A percentile compares a stretch with the other conserved stretches of the same genome.
These are phyloP conservation scores for Fusarium concolor DNA, from an alignment of 2,329 filamentous ascomycete genomes.

Conservation along the genomic window DNA sequence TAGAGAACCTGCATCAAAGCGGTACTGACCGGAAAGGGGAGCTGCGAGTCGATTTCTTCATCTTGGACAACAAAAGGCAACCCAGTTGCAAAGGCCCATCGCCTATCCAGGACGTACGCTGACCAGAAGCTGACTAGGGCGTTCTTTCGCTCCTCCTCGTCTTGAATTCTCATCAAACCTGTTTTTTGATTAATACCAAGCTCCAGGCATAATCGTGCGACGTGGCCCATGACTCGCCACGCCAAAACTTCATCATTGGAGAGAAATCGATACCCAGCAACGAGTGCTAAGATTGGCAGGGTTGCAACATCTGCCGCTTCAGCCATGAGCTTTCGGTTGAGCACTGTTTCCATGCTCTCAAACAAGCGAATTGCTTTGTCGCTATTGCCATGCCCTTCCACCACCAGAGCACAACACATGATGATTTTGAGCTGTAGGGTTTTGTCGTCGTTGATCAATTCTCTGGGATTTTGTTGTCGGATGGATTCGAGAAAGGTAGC, in stretches of 20 bases:
- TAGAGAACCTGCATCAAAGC: neutral
- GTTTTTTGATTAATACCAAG: slow-evolving; percentile 85
- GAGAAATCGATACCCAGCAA: slow-evolving; percentile 81
- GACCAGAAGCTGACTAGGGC: slow-evolving; percentile 86
- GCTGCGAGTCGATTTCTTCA: slow-evolving; percentile 81
- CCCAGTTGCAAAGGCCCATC: slow-evolving; percentile 91
- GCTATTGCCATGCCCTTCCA: slow-evolving; percentile 84
- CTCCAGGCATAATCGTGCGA: slow-evolving; percentile 81
- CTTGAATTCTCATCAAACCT: slow-evolving; percentile 75
- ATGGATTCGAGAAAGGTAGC: slow-evolving; percentile 76
- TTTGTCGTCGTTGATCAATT: slow-evolving; percentile 61
- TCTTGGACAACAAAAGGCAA: slow-evolving; percentile 89
- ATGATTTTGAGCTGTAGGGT: slow-evolving; percentile 84
- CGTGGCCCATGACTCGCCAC: slow-evolving; percentile 88
- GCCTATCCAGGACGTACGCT: slow-evolving; percentile 83
- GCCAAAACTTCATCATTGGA: slow-evolving; percentile 86
- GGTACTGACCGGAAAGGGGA: slow-evolving; percentile 79
- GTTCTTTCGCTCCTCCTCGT: slow-evolving; percentile 74
- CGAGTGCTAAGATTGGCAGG: slow-evolving; percentile 63
- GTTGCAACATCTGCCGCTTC: slow-evolving; percentile 61
- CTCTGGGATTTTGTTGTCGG: slow-evolving; percentile 50
- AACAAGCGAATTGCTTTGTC: slow-evolving; percentile 79
- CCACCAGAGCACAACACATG: slow-evolving; percentile 79
- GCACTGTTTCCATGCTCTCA: slow-evolving; percentile 76
- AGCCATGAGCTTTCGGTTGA: slow-evolving; percentile 73